These are phyloP conservation scores for Tulasnella sp. DNA, from an alignment of 768 basidiomycete species.

Conservation along the genomic window DNA sequence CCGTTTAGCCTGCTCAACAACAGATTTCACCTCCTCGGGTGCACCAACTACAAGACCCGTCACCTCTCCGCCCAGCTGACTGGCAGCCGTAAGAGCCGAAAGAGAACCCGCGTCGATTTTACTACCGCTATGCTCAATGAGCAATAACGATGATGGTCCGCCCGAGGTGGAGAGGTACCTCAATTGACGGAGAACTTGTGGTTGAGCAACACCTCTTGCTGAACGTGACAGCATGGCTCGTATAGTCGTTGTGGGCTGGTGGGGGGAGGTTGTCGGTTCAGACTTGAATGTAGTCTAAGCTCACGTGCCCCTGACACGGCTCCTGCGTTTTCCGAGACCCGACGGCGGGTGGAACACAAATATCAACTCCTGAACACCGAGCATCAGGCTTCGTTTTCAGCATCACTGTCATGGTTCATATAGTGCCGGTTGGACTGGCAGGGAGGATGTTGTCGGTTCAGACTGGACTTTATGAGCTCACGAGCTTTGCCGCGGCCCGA, in stretches of 20 bases:
- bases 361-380: too few species aligned
- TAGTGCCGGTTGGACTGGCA: too few species aligned
- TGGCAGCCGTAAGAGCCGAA: constrained; percentile 84
- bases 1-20: constrained; percentile 74
- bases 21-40: constrained; percentile 48
- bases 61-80: constrained; percentile 72
- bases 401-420: too few species aligned
- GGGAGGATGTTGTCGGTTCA: too few species aligned
- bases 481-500: too few species aligned
- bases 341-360: too few species aligned
- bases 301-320: too few species aligned
- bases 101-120: constrained; percentile 72
- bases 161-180: constrained; percentile 8
- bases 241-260: background rate
- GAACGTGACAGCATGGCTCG: background rate
- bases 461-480: too few species aligned
- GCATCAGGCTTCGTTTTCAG: too few species aligned
- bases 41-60: constrained; percentile 65
- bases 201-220: background rate
- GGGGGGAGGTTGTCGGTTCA: background rate
- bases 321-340: too few species aligned
- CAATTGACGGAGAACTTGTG: background rate
- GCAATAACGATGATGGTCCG: constrained; percentile 20
- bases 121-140: constrained; percentile 76
- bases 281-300: too few species aligned